A percentile compares a stretch with the other conserved stretches of the same genome.
These are phyloP conservation scores for Endotrypanum monterogeii DNA, from an alignment of 208 protist species.

Conservation along the genomic window DNA sequence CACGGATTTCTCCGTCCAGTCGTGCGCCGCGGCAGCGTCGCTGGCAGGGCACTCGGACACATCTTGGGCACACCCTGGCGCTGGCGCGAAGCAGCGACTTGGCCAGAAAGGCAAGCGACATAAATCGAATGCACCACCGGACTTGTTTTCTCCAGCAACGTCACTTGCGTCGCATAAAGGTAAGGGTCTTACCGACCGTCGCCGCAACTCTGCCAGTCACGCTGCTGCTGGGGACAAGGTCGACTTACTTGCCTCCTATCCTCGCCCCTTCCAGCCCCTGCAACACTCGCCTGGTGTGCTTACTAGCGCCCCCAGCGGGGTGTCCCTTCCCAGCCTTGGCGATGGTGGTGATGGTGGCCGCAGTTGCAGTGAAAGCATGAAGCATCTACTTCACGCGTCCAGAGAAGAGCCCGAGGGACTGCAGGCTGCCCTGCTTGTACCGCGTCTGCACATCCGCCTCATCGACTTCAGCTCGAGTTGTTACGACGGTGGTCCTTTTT, in stretches of 20 bases:
- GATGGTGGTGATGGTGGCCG: background rate
- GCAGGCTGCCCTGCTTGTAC: slow-evolving; percentile 1
- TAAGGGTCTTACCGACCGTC: slow-evolving; percentile 18
- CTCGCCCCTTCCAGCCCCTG: slow-evolving; percentile 33
- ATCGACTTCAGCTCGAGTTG: slow-evolving; percentile 98
- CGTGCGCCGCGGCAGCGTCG: background rate
- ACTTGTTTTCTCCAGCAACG: slow-evolving; percentile 12
- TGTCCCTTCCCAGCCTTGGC: background rate
- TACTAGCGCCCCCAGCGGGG: background rate
- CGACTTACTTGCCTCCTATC: slow-evolving; percentile 31
- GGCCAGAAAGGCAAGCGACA: slow-evolving; percentile 2
- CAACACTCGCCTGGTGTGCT: slow-evolving; percentile 29
- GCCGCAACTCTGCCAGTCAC: slow-evolving; percentile 18
- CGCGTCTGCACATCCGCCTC: slow-evolving; percentile 87
- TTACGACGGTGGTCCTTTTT: slow-evolving; percentile 87
- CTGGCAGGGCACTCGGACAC: slow-evolving; percentile 27
- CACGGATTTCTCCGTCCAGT: slow-evolving; percentile 2
- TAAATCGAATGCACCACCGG: slow-evolving; percentile 7
- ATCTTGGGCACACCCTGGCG: slow-evolving; percentile 12
- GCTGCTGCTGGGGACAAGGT: slow-evolving; percentile 22
- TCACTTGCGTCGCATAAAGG: slow-evolving; percentile 5
- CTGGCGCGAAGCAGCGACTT: slow-evolving; percentile 17
- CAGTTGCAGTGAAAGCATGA: background rate
- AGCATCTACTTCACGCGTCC: background rate
- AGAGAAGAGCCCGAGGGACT: background rate